Base-by-base conservation (phyloP, 257 asterid genomes). In the Eucommia ulmoides region DNA sequence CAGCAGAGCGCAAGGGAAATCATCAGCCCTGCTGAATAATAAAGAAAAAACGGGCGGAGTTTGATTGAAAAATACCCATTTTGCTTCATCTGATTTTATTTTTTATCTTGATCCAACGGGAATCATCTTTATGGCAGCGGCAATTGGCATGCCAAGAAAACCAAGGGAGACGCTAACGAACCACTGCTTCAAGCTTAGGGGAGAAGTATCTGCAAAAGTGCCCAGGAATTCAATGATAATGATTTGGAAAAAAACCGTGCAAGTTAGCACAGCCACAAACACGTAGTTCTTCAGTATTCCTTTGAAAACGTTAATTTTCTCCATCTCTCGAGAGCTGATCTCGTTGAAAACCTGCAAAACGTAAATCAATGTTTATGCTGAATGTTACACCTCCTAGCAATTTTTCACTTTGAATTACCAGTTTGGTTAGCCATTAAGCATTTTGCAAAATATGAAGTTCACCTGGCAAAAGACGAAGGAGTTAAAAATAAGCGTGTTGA, bases 401-500 rank as follows among this genome's bases (percentile, higher is more conserved):
- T n/a, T 35, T 17, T 10, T 35, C 15, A 10, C 44, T 17, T 2
- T 17, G 16, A 35, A 2, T 35, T 3, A 35, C 11, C 44, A 10
- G 44, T 10, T 2, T 18, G 16, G 16, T 29, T 29, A 6, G 38
- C 12, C 1, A 14, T 29, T 6, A 29, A 6, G 38, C 38, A 6
- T 8, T 29, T 0, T 29, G 1, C 12, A 8, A 29, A 29, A 14
- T 6, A 41, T 14, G 18, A 49, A 8, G 21, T 29, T 66, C 72
- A 87, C 97, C 93, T 88, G 97, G 56, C 97, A 88, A 63, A 88
- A 81, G 54, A 88, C 95, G 14, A 88, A 88, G 33, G 95, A 73
- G 77, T 88, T 88, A 88, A 88, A 84, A 62, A 88, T 81, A 67
- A 84, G 67, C 1, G 97, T 88, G 63, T 88, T 88, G 15, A 79